Conservation (phyloP, 805 yeast species). For the Wickerhamiella allomyrinae region DNA sequence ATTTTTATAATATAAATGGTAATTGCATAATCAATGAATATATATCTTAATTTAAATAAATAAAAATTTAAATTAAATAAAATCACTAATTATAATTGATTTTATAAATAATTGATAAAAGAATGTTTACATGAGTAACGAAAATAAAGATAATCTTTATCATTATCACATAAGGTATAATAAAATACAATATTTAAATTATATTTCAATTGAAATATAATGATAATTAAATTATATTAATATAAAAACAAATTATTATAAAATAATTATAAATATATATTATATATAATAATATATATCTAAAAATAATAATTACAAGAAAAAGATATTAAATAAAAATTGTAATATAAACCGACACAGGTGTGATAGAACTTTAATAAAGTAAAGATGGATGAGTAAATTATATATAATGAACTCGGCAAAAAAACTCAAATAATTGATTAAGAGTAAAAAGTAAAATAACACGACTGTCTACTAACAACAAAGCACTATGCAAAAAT, state of each 20-base stretch:
- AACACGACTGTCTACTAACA: slow-evolving; percentile 9
- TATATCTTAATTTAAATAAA: neutral
- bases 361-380: slow-evolving; percentile 10
- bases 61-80: neutral
- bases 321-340: slow-evolving; percentile 11
- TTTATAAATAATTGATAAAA: slow-evolving; percentile 9
- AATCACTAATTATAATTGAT: neutral
- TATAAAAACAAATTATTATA: slow-evolving; percentile 5
- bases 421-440: slow-evolving; percentile 9
- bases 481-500: slow-evolving; percentile 16
- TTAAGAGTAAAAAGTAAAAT: slow-evolving; percentile 11
- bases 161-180: slow-evolving; percentile 19
- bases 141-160: slow-evolving; percentile 15
- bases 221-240: slow-evolving; percentile 12
- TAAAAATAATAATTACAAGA: slow-evolving; percentile 10
- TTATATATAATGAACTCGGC: slow-evolving; percentile 17
- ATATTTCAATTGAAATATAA: slow-evolving; percentile 2
- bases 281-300: slow-evolving; percentile 1
- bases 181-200: slow-evolving; percentile 20
- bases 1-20: neutral
- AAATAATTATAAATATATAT: neutral
- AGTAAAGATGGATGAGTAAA: slow-evolving; percentile 15
- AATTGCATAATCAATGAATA: slow-evolving; percentile 1
- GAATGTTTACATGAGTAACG: slow-evolving; percentile 23
- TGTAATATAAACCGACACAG: slow-evolving; percentile 20